Conservation (phyloP, 768 basidiomycete species). For the Krasilnikovozyma curviuscula region DNA sequence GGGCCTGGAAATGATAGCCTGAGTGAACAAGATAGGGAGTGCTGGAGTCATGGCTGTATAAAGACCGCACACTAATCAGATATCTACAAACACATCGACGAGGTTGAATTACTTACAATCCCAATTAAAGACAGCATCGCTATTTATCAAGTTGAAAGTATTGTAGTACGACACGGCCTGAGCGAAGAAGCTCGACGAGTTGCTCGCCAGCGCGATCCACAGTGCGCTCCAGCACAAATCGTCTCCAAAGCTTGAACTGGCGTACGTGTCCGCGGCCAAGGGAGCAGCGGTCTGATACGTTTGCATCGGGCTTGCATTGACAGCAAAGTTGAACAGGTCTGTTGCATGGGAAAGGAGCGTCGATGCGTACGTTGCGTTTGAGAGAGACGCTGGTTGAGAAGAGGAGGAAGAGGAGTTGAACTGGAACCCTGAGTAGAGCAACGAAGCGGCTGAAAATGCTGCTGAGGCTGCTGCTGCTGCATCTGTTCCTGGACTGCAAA, state of each 20-base stretch:
- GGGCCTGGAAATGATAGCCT: constrained; percentile 44
- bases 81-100: too few species aligned
- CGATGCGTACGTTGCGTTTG: constrained; percentile 51
- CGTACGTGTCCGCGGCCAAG: constrained; percentile 42
- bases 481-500: constrained; percentile 59
- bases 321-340: constrained; percentile 55
- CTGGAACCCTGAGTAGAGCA: constrained; percentile 52
- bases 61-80: too few species aligned
- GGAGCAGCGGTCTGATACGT: constrained; percentile 39
- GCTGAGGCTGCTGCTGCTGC: constrained; percentile 65
- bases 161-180: constrained; percentile 46
- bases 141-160: constrained; percentile 36
- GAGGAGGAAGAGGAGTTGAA: constrained; percentile 29
- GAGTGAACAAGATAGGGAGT: constrained; percentile 51
- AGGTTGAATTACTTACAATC: too few species aligned
- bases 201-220: constrained; percentile 39
- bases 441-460: constrained; percentile 71
- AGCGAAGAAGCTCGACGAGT: constrained; percentile 39
- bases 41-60: constrained; percentile 47
- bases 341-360: constrained; percentile 54
- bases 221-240: constrained; percentile 32
- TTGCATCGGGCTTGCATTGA: constrained; percentile 33
- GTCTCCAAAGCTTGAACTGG: constrained; percentile 49
- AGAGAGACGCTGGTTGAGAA: constrained; percentile 41
- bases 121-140: constrained; percentile 64